Evolutionary conservation across 257 asterid genomes (phyloP).

Genomic region (Solanum habrochaites): DNA sequence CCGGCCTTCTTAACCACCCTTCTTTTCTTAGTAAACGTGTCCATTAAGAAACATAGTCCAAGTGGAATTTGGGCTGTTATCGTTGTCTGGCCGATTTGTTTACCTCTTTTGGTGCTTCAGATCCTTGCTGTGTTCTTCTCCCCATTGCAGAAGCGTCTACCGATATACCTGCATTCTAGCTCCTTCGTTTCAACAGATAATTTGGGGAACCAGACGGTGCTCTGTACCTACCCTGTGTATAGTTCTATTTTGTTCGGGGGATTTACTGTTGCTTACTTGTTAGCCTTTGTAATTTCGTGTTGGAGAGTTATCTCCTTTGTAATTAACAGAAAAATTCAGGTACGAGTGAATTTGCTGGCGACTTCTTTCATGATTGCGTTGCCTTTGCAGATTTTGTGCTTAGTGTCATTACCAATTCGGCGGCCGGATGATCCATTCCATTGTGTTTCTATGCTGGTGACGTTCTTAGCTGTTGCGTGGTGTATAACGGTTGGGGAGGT

Average conservation of each 20-base stretch:
- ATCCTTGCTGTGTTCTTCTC: conserved; percentile 22
- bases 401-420: conserved; percentile 37
- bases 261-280: conserved; percentile 28
- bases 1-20: conserved; percentile 59
- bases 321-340: conserved; percentile 48
- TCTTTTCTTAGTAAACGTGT: conserved; percentile 43
- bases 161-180: conserved; percentile 40
- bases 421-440: conserved; percentile 27
- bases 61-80: conserved; percentile 20
- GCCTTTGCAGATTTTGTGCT: conserved; percentile 43
- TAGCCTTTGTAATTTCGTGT: conserved; percentile 47
- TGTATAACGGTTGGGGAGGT: conserved; percentile 39
- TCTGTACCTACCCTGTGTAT: conserved; percentile 59
- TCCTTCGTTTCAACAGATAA: conserved; percentile 16
- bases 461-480: conserved; percentile 31
- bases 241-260: conserved; percentile 38
- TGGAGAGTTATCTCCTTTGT: conserved; percentile 49
- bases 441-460: conserved; percentile 20
- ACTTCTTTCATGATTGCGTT: conserved; percentile 36
- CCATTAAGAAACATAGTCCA: conserved; percentile 29
- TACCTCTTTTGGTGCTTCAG: conserved; percentile 32
- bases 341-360: conserved; percentile 40
- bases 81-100: conserved; percentile 19
- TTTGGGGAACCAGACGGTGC: conserved; percentile 13
- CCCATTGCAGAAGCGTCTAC: conserved; percentile 25